These are phyloP conservation scores for Thermomyces lanuginosus DNA, from an alignment of 2,329 filamentous ascomycete genomes.

Conservation along the genomic window DNA sequence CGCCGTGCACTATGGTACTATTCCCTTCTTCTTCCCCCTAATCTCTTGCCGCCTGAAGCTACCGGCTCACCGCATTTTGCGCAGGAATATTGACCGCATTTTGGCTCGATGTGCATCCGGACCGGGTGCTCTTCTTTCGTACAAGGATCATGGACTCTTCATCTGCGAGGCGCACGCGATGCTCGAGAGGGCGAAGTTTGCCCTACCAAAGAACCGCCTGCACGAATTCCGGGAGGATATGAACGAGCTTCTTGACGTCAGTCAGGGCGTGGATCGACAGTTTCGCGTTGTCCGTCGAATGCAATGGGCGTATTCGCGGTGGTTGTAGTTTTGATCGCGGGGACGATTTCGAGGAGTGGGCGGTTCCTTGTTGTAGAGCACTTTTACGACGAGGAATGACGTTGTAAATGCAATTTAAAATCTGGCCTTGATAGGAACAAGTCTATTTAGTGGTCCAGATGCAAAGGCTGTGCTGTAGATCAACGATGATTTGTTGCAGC, in stretches of 20 bases:
- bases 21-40: not conserved
- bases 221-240: slow-evolving; percentile 81
- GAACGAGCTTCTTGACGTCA: slow-evolving; percentile 66
- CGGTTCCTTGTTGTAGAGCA: too few species aligned
- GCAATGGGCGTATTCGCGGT: slow-evolving; percentile 76
- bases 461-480: too few species aligned
- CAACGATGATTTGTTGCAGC: too few species aligned
- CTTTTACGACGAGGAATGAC: too few species aligned
- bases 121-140: slow-evolving; percentile 60
- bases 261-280: slow-evolving; percentile 61
- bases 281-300: slow-evolving; percentile 66
- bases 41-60: not conserved
- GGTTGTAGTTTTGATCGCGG: slow-evolving; percentile 35
- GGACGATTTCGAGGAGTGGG: too few species aligned
- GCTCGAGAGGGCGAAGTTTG: slow-evolving; percentile 46
- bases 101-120: slow-evolving; percentile 52
- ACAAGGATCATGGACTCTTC: slow-evolving; percentile 82
- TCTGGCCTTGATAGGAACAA: too few species aligned
- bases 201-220: slow-evolving; percentile 59
- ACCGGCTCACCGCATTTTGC: slow-evolving; percentile 1
- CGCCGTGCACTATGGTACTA: slow-evolving; percentile 54
- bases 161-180: slow-evolving; percentile 81
- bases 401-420: too few species aligned
- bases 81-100: slow-evolving; percentile 66
- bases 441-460: too few species aligned